Conservation (phyloP, 2,329 filamentous ascomycete species). For the Cladosporium velox region DNA sequence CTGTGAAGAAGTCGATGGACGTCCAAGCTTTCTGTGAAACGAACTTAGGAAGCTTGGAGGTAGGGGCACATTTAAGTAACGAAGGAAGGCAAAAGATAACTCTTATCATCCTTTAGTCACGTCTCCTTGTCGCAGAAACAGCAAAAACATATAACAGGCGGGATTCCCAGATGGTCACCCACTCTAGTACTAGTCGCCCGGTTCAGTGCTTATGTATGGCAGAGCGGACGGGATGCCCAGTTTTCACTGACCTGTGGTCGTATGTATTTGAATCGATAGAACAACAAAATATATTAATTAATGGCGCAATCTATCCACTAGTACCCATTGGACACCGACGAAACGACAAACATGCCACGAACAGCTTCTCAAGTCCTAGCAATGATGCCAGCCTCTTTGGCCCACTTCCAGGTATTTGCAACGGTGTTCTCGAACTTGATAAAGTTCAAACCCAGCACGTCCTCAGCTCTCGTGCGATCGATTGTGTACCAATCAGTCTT, state of each 20-base stretch:
- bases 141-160: background rate
- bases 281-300: no score
- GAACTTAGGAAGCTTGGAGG: background rate
- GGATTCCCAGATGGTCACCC: no score
- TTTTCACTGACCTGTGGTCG: no score
- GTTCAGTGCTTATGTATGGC: no score
- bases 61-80: background rate
- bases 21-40: background rate
- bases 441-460: background rate
- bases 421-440: background rate
- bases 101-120: background rate
- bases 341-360: background rate
- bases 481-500: background rate
- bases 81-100: background rate
- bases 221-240: no score
- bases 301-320: no score
- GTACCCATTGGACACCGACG: no score
- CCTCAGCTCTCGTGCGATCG: background rate
- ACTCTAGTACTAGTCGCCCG: no score
- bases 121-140: background rate
- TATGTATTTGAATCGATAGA: no score
- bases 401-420: background rate
- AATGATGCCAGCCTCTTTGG: background rate
- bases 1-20: background rate
- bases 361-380: background rate